Evolutionary conservation across 2,329 filamentous ascomycete species (phyloP), one percentile per base, ranked within the genome.

Genomic region (Arthrobotrys iridis): DNA sequence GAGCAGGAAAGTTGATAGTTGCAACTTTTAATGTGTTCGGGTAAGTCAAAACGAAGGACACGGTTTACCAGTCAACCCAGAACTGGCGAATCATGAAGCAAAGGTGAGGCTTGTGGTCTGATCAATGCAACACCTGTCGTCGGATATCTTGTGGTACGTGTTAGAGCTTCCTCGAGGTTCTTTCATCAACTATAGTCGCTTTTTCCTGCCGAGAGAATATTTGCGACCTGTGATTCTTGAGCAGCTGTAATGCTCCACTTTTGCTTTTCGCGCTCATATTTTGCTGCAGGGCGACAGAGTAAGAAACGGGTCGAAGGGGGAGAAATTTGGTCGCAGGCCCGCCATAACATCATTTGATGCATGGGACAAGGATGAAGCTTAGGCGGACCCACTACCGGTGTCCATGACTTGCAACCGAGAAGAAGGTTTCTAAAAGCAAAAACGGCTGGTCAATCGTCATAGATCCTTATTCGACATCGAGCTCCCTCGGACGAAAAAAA

Each of bases 261-360:
- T 52, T 52, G 28, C 46, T 52, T n/a, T 55, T 55, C 50, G 50
- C 50, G 50, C 50, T 55, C 28, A 37, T 55, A 30, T 20, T n/a
- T 41, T 52, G 20, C 43, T 70, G 65, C 57, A 70, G 35, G 66
- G 55, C 63, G 57, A 57, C 30, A 70, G 52, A 52, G 22, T 50
- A 35, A 62, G 66, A 71, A 63, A 57, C 58, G 45, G 43, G 24
- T 74, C 55, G 41, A 43, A 26, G 33, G 13, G 43, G 26, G 24
- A 18, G 15, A 57, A 46, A 41, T 37, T 65, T 45, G 35, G 65
- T 74, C 62, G 70, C 65, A 59, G 65, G 52, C 46, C 15, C 22
- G 48, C 35, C 26, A 66, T 66, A 66, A 20, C 68, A 74, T 74
- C 68, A 74, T 74, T 67, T 58, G 70, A 67, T 74, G 70, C 71